Evolutionary conservation across 306 rosid genomes (phyloP), one percentile per base, ranked within the genome.

Genomic region (Fragaria iinumae): DNA sequence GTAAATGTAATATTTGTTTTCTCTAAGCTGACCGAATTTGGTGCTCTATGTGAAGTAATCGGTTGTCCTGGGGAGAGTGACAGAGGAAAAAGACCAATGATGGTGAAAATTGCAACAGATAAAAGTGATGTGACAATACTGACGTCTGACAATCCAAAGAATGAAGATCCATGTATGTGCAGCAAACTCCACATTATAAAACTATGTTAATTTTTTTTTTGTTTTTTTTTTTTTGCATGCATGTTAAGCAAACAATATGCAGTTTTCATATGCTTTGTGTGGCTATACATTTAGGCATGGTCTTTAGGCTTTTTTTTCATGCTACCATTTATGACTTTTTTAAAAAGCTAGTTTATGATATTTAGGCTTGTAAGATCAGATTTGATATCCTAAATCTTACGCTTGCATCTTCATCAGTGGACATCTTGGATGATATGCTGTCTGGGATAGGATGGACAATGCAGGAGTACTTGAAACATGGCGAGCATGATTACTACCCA

Each of bases 371-470:
- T 56, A 50, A 36, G 14, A 74, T 68, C 32, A 80, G 78, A 16
- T 56, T 69, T 9, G 12, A 29, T 77, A 71, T 80, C 67, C 53
- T 83, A 76, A 82, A 47, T 71, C 71, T 80, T 76, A 74, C 75
- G 4, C 67, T 36, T 6, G 71, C 77, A 32, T 83, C 70, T 63
- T 81, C 43, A 68, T 76, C 89, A 90, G 96, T 95, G 96, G 97
- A 92, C 75, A 87, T 92, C 72, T 89, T 92, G 92, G 99, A 95
- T 81, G 97, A 92, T 84, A 92, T 95, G 99, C 82, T 95, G 86
- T 87, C 96, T 69, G 97, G 99, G 45, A 86, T 92, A 72, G 97
- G 99, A 86, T 95, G 96, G 98, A 83, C 99, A 52, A 92, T 95
- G 97, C 97, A 89, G 75, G 99, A 95, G 71, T 95, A 92, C 88